Conservation (phyloP, 805 yeast species). For the Yamadazyma scolyti region DNA sequence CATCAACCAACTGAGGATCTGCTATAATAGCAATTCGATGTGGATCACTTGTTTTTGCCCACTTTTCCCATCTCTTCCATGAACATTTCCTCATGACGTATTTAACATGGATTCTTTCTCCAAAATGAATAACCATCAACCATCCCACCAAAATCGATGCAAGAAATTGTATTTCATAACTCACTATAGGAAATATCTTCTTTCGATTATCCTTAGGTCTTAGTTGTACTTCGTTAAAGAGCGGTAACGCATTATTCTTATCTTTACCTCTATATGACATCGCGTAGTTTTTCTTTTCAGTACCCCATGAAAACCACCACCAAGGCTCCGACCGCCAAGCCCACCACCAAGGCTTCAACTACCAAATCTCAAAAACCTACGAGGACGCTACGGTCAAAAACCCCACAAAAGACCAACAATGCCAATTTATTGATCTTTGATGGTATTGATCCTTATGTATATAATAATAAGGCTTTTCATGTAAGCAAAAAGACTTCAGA, state of each 20-base stretch:
- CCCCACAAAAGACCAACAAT: slow-evolving; percentile 8
- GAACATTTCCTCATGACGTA: slow-evolving; percentile 23
- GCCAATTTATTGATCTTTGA: slow-evolving; percentile 32
- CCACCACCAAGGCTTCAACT: no score
- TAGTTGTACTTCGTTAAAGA: no score
- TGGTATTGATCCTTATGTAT: slow-evolving; percentile 17
- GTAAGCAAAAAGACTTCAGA: slow-evolving; percentile 4
- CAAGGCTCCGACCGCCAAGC: no score
- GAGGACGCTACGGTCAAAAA: slow-evolving; percentile 28
- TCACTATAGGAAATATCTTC: no score
- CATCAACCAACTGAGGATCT: slow-evolving; percentile 93
- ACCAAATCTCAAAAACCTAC: no score
- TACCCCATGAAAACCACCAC: not conserved
- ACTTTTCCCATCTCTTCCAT: slow-evolving; percentile 67
- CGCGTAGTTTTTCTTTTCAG: not conserved
- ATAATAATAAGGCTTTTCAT: slow-evolving; percentile 12
- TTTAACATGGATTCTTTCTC: slow-evolving; percentile 28
- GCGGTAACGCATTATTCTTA: slow-evolving; percentile 3
- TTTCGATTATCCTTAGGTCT: no score
- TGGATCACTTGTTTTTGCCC: slow-evolving; percentile 47
- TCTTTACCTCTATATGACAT: slow-evolving; percentile 22
- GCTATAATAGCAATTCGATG: slow-evolving; percentile 65
- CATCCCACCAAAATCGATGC: slow-evolving; percentile 15
- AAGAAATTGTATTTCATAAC: slow-evolving; percentile 1
- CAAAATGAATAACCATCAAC: slow-evolving; percentile 25